These are phyloP conservation scores for Fusarium sp. DNA, from an alignment of 2,329 filamentous ascomycete species.

Conservation along the genomic window DNA sequence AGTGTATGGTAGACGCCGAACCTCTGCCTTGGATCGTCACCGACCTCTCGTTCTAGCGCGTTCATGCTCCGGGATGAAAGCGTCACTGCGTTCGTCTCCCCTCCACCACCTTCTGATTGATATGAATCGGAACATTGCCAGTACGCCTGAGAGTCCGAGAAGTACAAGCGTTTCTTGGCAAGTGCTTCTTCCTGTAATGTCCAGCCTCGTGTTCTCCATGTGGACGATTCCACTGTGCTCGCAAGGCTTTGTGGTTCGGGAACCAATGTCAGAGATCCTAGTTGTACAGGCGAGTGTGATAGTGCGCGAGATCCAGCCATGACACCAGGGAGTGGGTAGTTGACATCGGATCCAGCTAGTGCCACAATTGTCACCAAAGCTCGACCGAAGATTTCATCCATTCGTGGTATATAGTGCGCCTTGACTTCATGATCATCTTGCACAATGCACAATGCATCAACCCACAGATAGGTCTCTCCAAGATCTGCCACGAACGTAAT, in stretches of 20 bases:
- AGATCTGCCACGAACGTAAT: background rate
- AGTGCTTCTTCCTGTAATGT: background rate
- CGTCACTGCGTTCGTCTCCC: background rate
- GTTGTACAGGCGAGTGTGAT: background rate
- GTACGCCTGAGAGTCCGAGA: background rate
- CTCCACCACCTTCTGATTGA: background rate
- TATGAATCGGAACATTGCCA: background rate
- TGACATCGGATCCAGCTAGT: background rate
- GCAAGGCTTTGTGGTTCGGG: background rate
- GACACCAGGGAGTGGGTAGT: background rate
- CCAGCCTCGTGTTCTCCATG: background rate
- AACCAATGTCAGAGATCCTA: background rate
- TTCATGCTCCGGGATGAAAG: background rate
- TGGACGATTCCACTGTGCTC: background rate
- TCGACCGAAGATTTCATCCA: background rate
- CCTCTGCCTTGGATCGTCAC: background rate
- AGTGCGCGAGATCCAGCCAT: background rate
- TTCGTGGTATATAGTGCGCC: background rate
- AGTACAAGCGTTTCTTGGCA: background rate
- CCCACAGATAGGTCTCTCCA: background rate
- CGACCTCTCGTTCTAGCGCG: background rate
- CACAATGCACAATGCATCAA: slow-evolving; percentile 4
- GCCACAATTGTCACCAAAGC: background rate
- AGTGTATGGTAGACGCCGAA: background rate
- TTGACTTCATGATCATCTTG: background rate